A percentile compares a stretch with the other conserved stretches of the same genome.
Evolutionary conservation across 805 yeast genomes (phyloP).

Genomic region (Zygoascus biomembranicola): DNA sequence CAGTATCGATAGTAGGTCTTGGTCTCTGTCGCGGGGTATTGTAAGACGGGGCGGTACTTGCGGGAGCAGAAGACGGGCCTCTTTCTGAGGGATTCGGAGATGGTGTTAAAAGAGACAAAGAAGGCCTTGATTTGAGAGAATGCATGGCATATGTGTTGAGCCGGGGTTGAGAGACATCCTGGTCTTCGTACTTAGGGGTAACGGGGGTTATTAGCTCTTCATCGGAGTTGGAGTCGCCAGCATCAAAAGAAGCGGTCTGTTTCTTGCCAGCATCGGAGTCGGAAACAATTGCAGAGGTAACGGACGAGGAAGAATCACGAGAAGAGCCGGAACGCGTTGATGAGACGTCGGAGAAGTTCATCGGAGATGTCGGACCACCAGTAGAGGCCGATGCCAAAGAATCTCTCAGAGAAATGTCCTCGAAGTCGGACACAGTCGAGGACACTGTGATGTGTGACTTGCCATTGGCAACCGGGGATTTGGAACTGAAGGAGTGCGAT

Average conservation of each 20-base stretch:
- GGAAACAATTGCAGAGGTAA: conserved; percentile 4
- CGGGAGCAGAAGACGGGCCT: not conserved
- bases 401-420: conserved; percentile 15
- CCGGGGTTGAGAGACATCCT: conserved; percentile 1
- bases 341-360: conserved; percentile 11
- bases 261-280: not conserved
- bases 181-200: not conserved
- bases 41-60: not conserved
- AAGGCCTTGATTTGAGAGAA: conserved; percentile 10
- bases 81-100: too few species aligned
- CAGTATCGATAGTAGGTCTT: not conserved
- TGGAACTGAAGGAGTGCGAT: not conserved
- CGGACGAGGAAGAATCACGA: conserved; percentile 10
- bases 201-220: not conserved
- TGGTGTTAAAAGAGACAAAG: not conserved
- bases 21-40: not conserved
- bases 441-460: not conserved
- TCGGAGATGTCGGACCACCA: conserved; percentile 7
- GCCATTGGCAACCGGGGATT: not conserved
- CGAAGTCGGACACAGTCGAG: conserved; percentile 9
- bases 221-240: not conserved
- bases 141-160: conserved; percentile 12
- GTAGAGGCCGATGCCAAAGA: conserved; percentile 5
- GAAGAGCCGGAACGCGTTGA: conserved; percentile 8
- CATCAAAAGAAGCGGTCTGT: not conserved